Conservation (phyloP, 805 yeast genomes). For the Saccharomycopsis vini region DNA sequence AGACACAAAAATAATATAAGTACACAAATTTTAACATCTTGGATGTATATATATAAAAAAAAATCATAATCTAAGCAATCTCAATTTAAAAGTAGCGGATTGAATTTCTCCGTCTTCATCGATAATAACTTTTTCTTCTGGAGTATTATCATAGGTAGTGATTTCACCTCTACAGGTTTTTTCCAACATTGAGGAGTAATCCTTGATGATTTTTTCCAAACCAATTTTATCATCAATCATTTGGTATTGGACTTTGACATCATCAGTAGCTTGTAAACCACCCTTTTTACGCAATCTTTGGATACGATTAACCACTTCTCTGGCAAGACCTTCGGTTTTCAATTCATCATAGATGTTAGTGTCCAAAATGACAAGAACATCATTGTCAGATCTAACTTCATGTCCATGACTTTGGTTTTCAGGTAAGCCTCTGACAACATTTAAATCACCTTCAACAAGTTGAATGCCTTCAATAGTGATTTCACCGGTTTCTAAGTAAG, state of each 20-base stretch:
- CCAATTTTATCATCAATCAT: conserved; percentile 54
- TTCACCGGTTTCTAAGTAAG: conserved; percentile 62
- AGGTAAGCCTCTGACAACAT: conserved; percentile 83
- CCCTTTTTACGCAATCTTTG: conserved; percentile 96
- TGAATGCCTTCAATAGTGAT: conserved; percentile 84
- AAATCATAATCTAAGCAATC: conserved; percentile 55
- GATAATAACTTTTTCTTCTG: conserved; percentile 47
- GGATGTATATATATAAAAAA: conserved; percentile 24
- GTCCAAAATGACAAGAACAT: conserved; percentile 83
- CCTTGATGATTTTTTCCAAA: conserved; percentile 49
- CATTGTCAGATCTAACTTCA: conserved; percentile 82
- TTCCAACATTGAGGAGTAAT: conserved; percentile 58
- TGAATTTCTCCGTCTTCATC: conserved; percentile 84
- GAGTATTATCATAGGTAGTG: conserved; percentile 34
- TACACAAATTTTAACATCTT: no score
- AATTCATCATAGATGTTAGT: conserved; percentile 80
- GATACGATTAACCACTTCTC: conserved; percentile 94
- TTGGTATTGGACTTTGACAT: conserved; percentile 77
- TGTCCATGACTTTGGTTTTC: conserved; percentile 60
- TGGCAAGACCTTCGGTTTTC: conserved; percentile 88
- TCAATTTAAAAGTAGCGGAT: conserved; percentile 69
- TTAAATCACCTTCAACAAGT: conserved; percentile 78
- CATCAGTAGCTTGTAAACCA: conserved; percentile 91
- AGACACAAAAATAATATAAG: no score
- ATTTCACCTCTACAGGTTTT: conserved; percentile 64